Conservation (phyloP, 129 eudicot genomes). For the Glebionis coronaria region DNA sequence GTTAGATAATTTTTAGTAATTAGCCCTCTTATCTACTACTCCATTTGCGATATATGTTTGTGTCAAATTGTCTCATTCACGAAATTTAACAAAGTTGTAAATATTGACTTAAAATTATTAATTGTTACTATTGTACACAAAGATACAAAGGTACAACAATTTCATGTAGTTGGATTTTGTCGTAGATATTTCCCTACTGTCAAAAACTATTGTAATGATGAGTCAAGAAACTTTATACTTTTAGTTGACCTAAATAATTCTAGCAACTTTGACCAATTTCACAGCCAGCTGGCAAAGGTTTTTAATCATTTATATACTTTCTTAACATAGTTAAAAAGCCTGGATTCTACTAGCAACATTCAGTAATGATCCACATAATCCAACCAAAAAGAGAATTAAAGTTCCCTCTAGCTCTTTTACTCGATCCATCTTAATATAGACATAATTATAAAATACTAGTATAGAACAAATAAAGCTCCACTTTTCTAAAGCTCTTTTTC, state of each 20-base stretch:
- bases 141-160: no score
- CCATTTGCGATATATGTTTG: no score
- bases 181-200: neutral
- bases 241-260: neutral
- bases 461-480: neutral
- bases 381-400: neutral
- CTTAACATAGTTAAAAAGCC: neutral
- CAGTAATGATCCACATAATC: slow-evolving; percentile 3
- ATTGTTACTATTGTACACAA: no score
- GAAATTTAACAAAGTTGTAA: no score
- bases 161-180: no score
- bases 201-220: neutral
- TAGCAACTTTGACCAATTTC: neutral
- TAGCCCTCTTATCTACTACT: no score
- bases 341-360: slow-evolving; percentile 6
- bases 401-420: slow-evolving; percentile 22
- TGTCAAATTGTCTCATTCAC: no score
- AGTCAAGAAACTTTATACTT: neutral
- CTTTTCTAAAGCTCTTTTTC: slow-evolving; percentile 25
- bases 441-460: slow-evolving; percentile 22
- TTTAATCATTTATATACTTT: neutral
- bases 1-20: no score
- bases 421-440: neutral
- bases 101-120: no score
- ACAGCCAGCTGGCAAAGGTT: neutral